phyloP scores from a whole-genome alignment of 2,329 filamentous ascomycete species.

The Phialophora tarda region DNA sequence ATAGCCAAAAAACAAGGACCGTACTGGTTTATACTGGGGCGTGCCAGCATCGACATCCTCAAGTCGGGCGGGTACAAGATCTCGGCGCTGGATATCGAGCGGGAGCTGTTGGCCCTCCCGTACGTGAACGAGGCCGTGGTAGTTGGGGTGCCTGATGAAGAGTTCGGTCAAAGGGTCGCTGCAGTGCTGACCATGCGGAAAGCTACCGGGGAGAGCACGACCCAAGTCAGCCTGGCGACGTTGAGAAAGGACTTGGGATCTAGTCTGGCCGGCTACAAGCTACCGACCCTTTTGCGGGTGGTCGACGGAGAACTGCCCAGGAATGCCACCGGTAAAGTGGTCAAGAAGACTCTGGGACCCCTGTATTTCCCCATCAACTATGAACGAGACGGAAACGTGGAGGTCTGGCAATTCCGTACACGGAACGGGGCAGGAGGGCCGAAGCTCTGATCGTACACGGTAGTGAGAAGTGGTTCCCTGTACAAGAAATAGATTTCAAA shows the following conservation, averaged over 20 bases:
- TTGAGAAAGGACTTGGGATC: conserved; percentile 51
- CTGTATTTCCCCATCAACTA: conserved; percentile 45
- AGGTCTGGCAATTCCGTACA: conserved; percentile 36
- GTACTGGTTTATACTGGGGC: too few species aligned
- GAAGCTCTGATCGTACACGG: neutral
- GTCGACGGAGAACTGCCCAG: conserved; percentile 55
- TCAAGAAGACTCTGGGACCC: conserved; percentile 53
- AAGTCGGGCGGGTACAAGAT: too few species aligned
- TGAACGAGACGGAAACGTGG: conserved; percentile 32
- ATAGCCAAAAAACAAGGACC: too few species aligned
- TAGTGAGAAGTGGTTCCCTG: too few species aligned
- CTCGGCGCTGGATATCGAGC: too few species aligned
- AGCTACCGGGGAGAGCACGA: conserved; percentile 36
- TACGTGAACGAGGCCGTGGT: too few species aligned
- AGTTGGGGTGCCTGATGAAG: too few species aligned
- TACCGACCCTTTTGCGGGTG: conserved; percentile 54
- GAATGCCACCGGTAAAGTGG: conserved; percentile 55
- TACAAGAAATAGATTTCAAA: too few species aligned
- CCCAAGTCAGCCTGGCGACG: conserved; percentile 42
- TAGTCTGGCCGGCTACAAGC: conserved; percentile 54
- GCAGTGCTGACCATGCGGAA: too few species aligned
- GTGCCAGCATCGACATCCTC: too few species aligned
- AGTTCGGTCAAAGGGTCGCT: too few species aligned
- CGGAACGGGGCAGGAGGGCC: neutral
- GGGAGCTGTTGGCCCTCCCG: too few species aligned